Evolutionary conservation across 805 yeast genomes (phyloP).

Genomic region (Scheffersomyces spartinae): DNA sequence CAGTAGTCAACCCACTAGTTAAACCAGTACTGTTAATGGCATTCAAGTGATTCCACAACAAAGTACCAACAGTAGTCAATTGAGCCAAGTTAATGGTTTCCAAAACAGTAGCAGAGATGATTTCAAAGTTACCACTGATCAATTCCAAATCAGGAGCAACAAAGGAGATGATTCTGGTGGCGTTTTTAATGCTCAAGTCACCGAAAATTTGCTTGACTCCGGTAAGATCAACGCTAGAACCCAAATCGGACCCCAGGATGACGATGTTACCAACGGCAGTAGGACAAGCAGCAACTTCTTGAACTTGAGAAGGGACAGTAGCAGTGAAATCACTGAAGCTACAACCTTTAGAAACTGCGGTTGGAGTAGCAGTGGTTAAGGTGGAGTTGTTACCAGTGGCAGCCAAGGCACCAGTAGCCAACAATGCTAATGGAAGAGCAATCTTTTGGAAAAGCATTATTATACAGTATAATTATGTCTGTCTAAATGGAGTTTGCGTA

Average conservation of each 20-base stretch:
- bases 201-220: slow-evolving; percentile 74
- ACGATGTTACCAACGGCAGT: slow-evolving; percentile 72
- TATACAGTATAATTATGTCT: too few species aligned
- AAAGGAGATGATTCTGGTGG: slow-evolving; percentile 49
- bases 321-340: slow-evolving; percentile 58
- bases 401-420: too few species aligned
- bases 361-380: slow-evolving; percentile 41
- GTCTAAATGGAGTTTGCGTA: too few species aligned
- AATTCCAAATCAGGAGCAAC: slow-evolving; percentile 70
- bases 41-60: slow-evolving; percentile 77
- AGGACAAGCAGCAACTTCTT: slow-evolving; percentile 57
- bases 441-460: neutral
- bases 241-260: slow-evolving; percentile 50
- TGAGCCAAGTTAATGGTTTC: slow-evolving; percentile 61
- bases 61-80: slow-evolving; percentile 71
- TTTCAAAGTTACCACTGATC: slow-evolving; percentile 58
- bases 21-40: slow-evolving; percentile 65
- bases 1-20: slow-evolving; percentile 55
- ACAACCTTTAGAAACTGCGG: slow-evolving; percentile 57
- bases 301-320: slow-evolving; percentile 71
- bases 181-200: slow-evolving; percentile 53
- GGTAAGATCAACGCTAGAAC: slow-evolving; percentile 55
- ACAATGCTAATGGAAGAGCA: neutral
- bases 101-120: slow-evolving; percentile 57
- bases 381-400: slow-evolving; percentile 26